Conservation (phyloP, 1,284 basidiomycete species). For the Boletellus dicymbophilus region DNA sequence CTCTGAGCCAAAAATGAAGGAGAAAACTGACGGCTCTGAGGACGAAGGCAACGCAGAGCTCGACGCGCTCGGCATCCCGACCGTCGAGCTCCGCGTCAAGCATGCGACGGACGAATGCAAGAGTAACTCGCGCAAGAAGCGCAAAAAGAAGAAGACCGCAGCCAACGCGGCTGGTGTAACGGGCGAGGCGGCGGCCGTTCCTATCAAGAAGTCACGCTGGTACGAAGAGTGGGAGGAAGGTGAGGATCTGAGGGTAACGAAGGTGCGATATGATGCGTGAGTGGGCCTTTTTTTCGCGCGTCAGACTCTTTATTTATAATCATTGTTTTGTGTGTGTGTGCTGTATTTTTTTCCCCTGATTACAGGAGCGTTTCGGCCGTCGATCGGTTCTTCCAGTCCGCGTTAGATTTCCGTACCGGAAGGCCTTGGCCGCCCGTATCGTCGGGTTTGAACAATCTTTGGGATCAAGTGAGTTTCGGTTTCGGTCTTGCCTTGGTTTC, state of each 20-base stretch:
- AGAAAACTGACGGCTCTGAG: conserved; percentile 30
- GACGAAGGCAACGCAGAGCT: conserved; percentile 48
- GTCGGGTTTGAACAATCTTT: conserved; percentile 48
- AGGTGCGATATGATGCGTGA: conserved; percentile 44
- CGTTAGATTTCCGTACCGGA: conserved; percentile 54
- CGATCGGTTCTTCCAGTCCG: conserved; percentile 59
- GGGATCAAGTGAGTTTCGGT: conserved; percentile 53
- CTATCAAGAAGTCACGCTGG: conserved; percentile 46
- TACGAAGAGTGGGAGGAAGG: conserved; percentile 66
- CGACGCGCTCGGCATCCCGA: conserved; percentile 68
- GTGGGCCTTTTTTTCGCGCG: conserved; percentile 18
- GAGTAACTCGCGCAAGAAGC: conserved; percentile 38
- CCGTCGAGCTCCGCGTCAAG: conserved; percentile 52
- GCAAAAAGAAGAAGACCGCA: conserved; percentile 41
- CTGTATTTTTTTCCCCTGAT: neutral
- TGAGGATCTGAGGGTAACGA: conserved; percentile 42
- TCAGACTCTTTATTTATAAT: too few species aligned
- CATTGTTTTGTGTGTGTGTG: neutral
- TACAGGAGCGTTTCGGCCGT: conserved; percentile 42
- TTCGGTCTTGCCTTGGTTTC: too few species aligned
- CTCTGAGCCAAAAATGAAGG: conserved; percentile 18
- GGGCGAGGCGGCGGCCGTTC: conserved; percentile 22
- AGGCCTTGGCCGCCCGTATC: conserved; percentile 51
- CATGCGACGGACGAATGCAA: conserved; percentile 55
- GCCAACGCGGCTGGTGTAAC: neutral